phyloP scores from a whole-genome alignment of 192 early-diverging fungal species.

The Backusella morwellensis region DNA sequence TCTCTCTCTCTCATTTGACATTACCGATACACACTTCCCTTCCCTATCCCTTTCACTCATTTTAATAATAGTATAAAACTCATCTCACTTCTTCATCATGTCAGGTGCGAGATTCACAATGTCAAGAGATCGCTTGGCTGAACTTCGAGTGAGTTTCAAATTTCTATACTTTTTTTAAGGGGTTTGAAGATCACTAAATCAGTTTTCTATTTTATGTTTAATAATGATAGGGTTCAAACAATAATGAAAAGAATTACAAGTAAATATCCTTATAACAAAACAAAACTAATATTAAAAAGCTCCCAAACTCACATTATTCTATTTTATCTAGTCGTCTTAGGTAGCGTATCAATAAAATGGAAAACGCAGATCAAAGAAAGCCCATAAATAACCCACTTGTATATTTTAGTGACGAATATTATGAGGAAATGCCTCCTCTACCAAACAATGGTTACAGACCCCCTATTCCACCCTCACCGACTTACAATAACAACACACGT shows the following conservation, averaged over 20 bases:
- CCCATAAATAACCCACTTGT: background rate
- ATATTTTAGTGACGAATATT: conserved; percentile 19
- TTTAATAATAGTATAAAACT: background rate
- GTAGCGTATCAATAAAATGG: background rate
- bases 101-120: conserved; percentile 36
- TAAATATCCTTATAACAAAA: conserved; percentile 17
- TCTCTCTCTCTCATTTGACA: background rate
- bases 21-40: background rate
- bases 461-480: conserved; percentile 25
- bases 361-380: background rate
- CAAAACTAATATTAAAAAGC: background rate
- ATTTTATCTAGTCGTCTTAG: conserved; percentile 12
- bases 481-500: conserved; percentile 21
- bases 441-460: conserved; percentile 22
- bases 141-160: conserved; percentile 27
- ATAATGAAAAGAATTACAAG: conserved; percentile 32
- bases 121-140: conserved; percentile 37
- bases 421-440: conserved; percentile 30
- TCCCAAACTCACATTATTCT: background rate
- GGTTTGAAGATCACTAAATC: background rate
- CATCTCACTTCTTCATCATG: conserved; percentile 11
- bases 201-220: background rate
- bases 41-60: conserved; percentile 6
- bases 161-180: background rate
- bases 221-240: conserved; percentile 22